Evolutionary conservation across 2,329 filamentous ascomycete genomes (phyloP), one percentile per base, ranked within the genome.

Genomic region (Monilinia vaccinii-corymbosi): DNA sequence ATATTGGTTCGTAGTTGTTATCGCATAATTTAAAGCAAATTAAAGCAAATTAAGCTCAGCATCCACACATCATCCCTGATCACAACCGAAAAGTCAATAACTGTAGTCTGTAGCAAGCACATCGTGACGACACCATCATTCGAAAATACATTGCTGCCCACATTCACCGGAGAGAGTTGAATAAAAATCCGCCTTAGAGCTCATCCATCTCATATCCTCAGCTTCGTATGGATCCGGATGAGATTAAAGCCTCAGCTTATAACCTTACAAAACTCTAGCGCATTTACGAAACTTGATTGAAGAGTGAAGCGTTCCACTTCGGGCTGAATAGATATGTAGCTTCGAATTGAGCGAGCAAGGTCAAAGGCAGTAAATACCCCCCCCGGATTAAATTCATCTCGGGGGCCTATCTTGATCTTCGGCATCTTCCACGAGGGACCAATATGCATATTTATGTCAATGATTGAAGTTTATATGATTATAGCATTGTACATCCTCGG

Each of bases 391-490:
- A n/a, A n/a, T n/a, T n/a, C n/a, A n/a, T n/a, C n/a, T n/a, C n/a
- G n/a, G n/a, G n/a, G n/a, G n/a, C n/a, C n/a, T n/a, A n/a, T n/a
- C n/a, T n/a, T n/a, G n/a, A n/a, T n/a, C n/a, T n/a, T n/a, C n/a
- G n/a, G n/a, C 36, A 40, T 18, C 36, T 4, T 40, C 38, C 38
- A 18, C 16, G 14, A n/a, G n/a, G n/a, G 38, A 31, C 52, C 52
- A 16, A 57, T 42, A 7, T n/a, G n/a, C n/a, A n/a, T n/a, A n/a
- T n/a, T n/a, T n/a, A n/a, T 36, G 7, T 4, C 50, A 46, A 49
- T 67, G 62, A n/a, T 45, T 57, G 5, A 10, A n/a, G n/a, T n/a
- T 58, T 64, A 71, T 69, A 56, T 71, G 68, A 0, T 49, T 44
- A 59, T 71, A 71, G 50, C 68, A 70, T 18, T 48, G 31, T 1